phyloP scores from a whole-genome alignment of 177 flowering plant species.

The Tripterygium wilfordii region DNA sequence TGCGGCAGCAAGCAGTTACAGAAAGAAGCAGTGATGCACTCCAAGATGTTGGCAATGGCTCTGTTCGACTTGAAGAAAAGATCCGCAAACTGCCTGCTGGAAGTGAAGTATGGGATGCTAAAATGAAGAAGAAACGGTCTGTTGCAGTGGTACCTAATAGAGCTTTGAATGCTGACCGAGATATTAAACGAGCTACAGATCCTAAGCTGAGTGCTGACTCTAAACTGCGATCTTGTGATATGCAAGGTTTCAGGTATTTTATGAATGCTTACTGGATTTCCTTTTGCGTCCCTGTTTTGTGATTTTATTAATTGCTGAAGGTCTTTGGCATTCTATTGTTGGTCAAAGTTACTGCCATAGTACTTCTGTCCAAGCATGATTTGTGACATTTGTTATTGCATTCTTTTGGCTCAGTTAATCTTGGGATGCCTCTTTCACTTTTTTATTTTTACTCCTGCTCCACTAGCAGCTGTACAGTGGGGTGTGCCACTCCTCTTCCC shows the following conservation, averaged over 20 bases:
- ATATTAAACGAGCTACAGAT: constrained; percentile 14
- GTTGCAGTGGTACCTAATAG: constrained; percentile 23
- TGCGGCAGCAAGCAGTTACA: constrained; percentile 14
- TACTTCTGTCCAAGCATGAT: too few relatives aligned
- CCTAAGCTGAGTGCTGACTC: constrained; percentile 19
- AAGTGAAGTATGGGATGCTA: constrained; percentile 33
- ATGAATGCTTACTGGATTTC: neutral
- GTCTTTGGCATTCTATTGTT: too few relatives aligned
- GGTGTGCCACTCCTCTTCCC: too few relatives aligned
- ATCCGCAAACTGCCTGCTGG: constrained; percentile 28
- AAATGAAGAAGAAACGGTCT: constrained; percentile 31
- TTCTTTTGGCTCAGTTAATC: too few relatives aligned
- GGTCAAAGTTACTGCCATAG: too few relatives aligned
- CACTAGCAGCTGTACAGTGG: too few relatives aligned
- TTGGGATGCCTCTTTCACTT: too few relatives aligned
- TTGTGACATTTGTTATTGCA: too few relatives aligned
- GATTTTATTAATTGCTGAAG: too few relatives aligned
- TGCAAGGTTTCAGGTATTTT: constrained; percentile 26
- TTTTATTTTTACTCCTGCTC: too few relatives aligned
- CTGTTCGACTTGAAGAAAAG: constrained; percentile 24
- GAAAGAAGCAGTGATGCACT: constrained; percentile 18
- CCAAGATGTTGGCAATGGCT: constrained; percentile 8
- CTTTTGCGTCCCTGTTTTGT: too few relatives aligned
- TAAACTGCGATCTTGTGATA: constrained; percentile 25
- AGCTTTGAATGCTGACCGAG: constrained; percentile 20